These are phyloP conservation scores for Apophysomyces elegans DNA, from an alignment of 371 early-diverging fungal species.

Conservation along the genomic window DNA sequence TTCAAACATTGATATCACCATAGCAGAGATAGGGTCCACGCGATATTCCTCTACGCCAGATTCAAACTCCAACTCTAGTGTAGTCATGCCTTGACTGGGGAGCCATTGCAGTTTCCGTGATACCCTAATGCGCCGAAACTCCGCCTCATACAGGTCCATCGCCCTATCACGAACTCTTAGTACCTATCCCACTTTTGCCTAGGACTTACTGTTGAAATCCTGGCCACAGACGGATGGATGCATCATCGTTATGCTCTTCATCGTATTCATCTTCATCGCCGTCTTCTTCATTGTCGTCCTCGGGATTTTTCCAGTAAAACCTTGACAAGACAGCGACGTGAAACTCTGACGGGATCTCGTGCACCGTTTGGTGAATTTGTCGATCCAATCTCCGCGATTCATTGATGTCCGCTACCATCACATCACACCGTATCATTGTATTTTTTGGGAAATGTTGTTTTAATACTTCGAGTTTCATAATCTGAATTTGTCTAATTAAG, in stretches of 20 bases:
- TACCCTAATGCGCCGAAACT: slow-evolving; percentile 25
- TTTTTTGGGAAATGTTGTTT: slow-evolving; percentile 40
- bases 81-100: slow-evolving; percentile 30
- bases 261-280: slow-evolving; percentile 18
- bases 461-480: slow-evolving; percentile 30
- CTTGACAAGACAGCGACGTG: slow-evolving; percentile 34
- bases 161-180: slow-evolving; percentile 1
- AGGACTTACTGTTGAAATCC: neutral
- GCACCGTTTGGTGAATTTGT: slow-evolving; percentile 28
- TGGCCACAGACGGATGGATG: neutral
- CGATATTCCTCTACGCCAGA: slow-evolving; percentile 14
- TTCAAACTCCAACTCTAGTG: slow-evolving; percentile 33
- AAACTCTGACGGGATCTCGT: slow-evolving; percentile 13
- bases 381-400: slow-evolving; percentile 37
- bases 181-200: slow-evolving; percentile 13
- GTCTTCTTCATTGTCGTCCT: slow-evolving; percentile 18
- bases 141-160: slow-evolving; percentile 24
- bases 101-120: slow-evolving; percentile 33
- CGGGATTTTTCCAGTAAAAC: slow-evolving; percentile 34
- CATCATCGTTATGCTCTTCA: neutral
- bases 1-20: slow-evolving; percentile 32
- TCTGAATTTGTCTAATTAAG: neutral
- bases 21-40: slow-evolving; percentile 30
- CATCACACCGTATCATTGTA: slow-evolving; percentile 39
- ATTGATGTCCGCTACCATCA: slow-evolving; percentile 45